Conservation (phyloP, 1,284 basidiomycete genomes). For the Cryptococcus neoformans region DNA sequence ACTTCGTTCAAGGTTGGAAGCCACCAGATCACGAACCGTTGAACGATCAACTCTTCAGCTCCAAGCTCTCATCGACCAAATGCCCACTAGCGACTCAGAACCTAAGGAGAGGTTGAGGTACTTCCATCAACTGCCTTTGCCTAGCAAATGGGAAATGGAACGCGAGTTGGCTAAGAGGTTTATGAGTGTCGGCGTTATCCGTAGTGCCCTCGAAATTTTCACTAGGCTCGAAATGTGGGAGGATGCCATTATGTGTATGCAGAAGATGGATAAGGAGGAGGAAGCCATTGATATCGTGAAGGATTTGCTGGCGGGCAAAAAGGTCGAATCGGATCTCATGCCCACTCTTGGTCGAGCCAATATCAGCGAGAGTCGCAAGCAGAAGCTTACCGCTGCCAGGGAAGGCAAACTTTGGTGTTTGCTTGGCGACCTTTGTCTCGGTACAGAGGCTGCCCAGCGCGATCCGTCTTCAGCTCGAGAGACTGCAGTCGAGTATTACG, state of each 20-base stretch:
- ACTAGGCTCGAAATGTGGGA: constrained; percentile 96
- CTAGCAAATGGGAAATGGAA: constrained; percentile 88
- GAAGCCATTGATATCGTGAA: constrained; percentile 73
- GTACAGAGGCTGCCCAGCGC: constrained; percentile 29
- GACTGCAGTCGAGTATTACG: constrained; percentile 69
- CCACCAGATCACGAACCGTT: constrained; percentile 79
- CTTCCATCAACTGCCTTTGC: constrained; percentile 73
- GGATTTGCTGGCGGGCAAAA: constrained; percentile 76
- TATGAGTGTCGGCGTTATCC: constrained; percentile 75
- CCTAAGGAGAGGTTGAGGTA: constrained; percentile 68
- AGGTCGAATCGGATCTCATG: constrained; percentile 73
- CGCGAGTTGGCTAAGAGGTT: constrained; percentile 79
- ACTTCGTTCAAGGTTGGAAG: constrained; percentile 82
- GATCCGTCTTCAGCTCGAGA: constrained; percentile 27
- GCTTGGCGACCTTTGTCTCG: constrained; percentile 84
- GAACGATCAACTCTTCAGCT: constrained; percentile 86
- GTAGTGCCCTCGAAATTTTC: constrained; percentile 86
- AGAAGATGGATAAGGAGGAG: constrained; percentile 70
- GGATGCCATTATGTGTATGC: constrained; percentile 82
- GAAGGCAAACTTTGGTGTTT: constrained; percentile 95
- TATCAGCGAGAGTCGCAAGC: constrained; percentile 51
- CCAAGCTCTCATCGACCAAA: constrained; percentile 89
- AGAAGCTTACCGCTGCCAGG: constrained; percentile 63
- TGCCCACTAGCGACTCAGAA: constrained; percentile 71
- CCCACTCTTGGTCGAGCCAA: constrained; percentile 60